Percentiles rank a stretch among this genome's conserved stretches.
These are phyloP conservation scores for Euryodendron excelsum DNA, from an alignment of 148 eudicot species.

Conservation along the genomic window DNA sequence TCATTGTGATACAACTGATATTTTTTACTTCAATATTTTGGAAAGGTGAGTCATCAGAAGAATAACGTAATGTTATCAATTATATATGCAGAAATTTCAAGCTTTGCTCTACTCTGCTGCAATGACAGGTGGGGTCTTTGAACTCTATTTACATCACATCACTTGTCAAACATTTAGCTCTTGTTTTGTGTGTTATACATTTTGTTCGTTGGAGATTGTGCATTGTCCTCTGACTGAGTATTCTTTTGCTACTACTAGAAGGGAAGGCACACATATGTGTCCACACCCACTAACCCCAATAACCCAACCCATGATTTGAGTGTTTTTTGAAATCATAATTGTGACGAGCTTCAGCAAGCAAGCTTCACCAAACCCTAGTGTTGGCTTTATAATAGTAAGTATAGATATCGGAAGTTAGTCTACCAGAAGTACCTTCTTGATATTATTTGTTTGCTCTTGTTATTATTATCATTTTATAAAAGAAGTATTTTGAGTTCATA, in stretches of 20 bases:
- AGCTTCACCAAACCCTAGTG: no score
- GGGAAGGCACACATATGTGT: no score
- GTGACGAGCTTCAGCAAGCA: no score
- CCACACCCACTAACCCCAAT: no score
- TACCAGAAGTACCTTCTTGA: not conserved
- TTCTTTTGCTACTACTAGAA: no score
- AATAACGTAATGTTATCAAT: constrained; percentile 6
- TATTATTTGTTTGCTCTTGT: not conserved
- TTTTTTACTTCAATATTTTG: constrained; percentile 5
- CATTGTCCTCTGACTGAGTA: not conserved
- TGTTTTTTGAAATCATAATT: no score
- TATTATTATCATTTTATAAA: not conserved
- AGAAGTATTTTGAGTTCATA: not conserved
- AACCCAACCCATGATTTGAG: no score
- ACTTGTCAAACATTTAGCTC: not conserved
- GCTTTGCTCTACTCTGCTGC: constrained; percentile 42
- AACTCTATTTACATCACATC: not conserved
- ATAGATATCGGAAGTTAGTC: not conserved
- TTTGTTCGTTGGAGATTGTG: not conserved
- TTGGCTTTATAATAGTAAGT: no score
- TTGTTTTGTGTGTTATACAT: not conserved
- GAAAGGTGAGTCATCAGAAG: not conserved
- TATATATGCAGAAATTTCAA: constrained; percentile 56
- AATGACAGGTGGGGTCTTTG: constrained; percentile 44
- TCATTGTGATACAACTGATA: not conserved